These are phyloP conservation scores for Arabidopsis suecica DNA, from an alignment of 345 rosid genomes.

Conservation along the genomic window DNA sequence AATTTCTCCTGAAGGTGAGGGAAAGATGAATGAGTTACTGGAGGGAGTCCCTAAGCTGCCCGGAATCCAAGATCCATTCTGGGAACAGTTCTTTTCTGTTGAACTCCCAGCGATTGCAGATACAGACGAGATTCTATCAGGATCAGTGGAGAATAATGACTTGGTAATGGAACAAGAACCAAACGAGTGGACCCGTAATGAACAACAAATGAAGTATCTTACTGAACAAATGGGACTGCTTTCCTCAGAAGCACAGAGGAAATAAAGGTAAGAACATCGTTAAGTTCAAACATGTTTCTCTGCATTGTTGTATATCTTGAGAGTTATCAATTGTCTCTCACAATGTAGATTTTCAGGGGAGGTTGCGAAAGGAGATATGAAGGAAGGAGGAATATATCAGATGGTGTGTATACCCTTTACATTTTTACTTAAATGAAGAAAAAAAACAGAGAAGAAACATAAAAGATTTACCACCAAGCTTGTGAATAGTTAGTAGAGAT, in stretches of 20 bases:
- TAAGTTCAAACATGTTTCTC: slow-evolving; percentile 7
- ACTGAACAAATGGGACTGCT: slow-evolving; percentile 81
- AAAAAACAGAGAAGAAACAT: background rate
- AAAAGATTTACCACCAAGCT: background rate
- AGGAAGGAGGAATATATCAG: slow-evolving; percentile 20
- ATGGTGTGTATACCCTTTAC: background rate
- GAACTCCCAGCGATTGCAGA: slow-evolving; percentile 58
- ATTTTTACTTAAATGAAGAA: background rate
- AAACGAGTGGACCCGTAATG: slow-evolving; percentile 50
- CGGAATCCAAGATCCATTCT: slow-evolving; percentile 59
- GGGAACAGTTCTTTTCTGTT: slow-evolving; percentile 68
- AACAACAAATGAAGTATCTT: slow-evolving; percentile 62
- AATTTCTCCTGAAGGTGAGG: slow-evolving; percentile 52
- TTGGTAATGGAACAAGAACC: slow-evolving; percentile 45
- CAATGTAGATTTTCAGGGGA: slow-evolving; percentile 22
- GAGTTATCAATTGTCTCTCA: slow-evolving; percentile 23
- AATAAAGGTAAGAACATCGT: slow-evolving; percentile 41
- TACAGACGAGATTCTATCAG: slow-evolving; percentile 56
- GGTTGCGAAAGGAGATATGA: slow-evolving; percentile 11
- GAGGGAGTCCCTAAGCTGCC: slow-evolving; percentile 65
- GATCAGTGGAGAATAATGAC: slow-evolving; percentile 49
- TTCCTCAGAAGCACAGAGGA: slow-evolving; percentile 50
- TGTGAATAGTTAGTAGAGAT: slow-evolving; percentile 33
- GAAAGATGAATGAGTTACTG: slow-evolving; percentile 51
- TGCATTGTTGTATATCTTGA: slow-evolving; percentile 13